phyloP scores from a whole-genome alignment of 2,329 filamentous ascomycete genomes.

The Proliferodiscus dingleyae region DNA sequence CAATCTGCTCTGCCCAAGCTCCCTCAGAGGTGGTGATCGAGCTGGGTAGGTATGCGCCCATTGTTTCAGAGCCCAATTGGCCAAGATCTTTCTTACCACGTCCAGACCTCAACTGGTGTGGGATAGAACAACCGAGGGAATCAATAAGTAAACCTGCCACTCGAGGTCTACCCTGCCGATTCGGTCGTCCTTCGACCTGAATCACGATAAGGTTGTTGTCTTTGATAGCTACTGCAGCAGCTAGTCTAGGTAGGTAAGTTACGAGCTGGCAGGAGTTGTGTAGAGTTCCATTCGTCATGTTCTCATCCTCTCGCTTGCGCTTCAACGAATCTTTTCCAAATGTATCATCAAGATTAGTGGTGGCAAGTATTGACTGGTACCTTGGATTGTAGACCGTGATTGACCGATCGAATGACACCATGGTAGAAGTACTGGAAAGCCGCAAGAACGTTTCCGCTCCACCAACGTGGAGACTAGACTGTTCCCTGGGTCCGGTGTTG shows the following conservation, averaged over 20 bases:
- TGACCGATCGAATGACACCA: conserved; percentile 52
- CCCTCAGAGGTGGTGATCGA: conserved; percentile 16
- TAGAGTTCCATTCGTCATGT: conserved; percentile 3
- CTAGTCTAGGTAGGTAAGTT: conserved; percentile 60
- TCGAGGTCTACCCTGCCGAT: conserved; percentile 50
- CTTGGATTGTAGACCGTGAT: conserved; percentile 65
- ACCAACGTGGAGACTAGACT: conserved; percentile 48
- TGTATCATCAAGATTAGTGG: conserved; percentile 30
- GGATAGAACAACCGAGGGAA: conserved; percentile 63
- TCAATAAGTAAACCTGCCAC: conserved; percentile 64
- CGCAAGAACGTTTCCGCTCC: conserved; percentile 58
- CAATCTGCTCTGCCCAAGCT: conserved; percentile 14
- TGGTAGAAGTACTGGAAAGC: conserved; percentile 60
- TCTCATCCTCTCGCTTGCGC: conserved; percentile 20
- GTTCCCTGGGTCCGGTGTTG: conserved; percentile 55
- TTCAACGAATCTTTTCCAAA: conserved; percentile 20
- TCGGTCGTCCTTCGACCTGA: conserved; percentile 60
- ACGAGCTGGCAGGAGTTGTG: conserved; percentile 41
- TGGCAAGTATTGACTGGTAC: conserved; percentile 49
- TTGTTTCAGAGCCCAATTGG: conserved; percentile 14
- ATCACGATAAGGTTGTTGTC: conserved; percentile 61
- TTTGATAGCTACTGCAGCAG: conserved; percentile 60
- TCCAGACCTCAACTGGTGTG: conserved; percentile 29
- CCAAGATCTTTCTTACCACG: conserved; percentile 6
- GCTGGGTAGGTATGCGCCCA: conserved; percentile 25